phyloP scores from a whole-genome alignment of 2,329 filamentous ascomycete genomes.

The Colletotrichum shisoi region DNA sequence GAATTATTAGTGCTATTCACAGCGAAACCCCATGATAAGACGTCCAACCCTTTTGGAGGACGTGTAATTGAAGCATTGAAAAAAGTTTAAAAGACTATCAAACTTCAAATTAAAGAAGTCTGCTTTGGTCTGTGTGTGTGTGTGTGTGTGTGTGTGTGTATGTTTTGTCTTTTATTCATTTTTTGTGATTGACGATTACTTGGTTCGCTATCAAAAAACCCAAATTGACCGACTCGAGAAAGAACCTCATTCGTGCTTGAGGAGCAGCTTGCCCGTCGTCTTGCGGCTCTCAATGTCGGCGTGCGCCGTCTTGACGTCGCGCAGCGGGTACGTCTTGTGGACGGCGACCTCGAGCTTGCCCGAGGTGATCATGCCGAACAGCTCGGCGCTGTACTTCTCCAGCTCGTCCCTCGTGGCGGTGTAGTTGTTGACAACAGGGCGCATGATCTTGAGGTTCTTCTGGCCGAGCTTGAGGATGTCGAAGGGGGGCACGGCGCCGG shows the following conservation, averaged over 20 bases:
- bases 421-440: constrained; percentile 78
- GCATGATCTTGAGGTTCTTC: constrained; percentile 80
- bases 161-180: too few relatives aligned
- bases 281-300: constrained; percentile 80
- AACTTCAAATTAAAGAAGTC: too few relatives aligned
- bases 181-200: too few relatives aligned
- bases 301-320: constrained; percentile 76
- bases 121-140: too few relatives aligned
- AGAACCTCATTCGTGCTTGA: constrained; percentile 64
- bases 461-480: constrained; percentile 63
- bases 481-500: constrained; percentile 77
- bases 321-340: constrained; percentile 78
- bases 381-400: constrained; percentile 72
- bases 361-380: constrained; percentile 75
- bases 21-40: constrained; percentile 33
- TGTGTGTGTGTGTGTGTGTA: too few relatives aligned
- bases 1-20: constrained; percentile 31
- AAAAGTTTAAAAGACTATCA: constrained; percentile 3
- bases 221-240: too few relatives aligned
- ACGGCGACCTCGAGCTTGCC: constrained; percentile 76
- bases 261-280: constrained; percentile 82
- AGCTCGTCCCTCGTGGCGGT: constrained; percentile 74
- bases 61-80: constrained; percentile 16
- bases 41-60: constrained; percentile 17
- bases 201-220: too few relatives aligned